Evolutionary conservation across 176 grass and related monocot species (phyloP).

Genomic region (Coix lacrymajobi): DNA sequence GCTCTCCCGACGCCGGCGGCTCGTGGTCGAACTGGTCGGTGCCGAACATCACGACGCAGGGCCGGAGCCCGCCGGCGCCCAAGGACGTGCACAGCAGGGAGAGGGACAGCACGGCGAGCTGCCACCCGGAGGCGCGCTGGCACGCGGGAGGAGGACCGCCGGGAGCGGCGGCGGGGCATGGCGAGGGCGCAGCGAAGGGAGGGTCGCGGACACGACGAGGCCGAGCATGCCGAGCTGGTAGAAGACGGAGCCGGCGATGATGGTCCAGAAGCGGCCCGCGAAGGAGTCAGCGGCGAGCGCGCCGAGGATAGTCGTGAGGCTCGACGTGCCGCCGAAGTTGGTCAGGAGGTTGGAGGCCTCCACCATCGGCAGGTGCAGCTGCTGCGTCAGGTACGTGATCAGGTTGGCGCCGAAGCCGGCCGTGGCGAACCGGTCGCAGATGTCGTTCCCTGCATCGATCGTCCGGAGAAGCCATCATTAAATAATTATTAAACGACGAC

Average conservation of each 20-base stretch:
- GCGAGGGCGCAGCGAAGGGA: conserved; percentile 26
- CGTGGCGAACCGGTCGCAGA: conserved; percentile 58
- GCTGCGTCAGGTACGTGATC: conserved; percentile 69
- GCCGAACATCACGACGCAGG: conserved; percentile 73
- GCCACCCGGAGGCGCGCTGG: conserved; percentile 22
- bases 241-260: conserved; percentile 50
- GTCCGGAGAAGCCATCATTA: neutral
- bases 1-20: neutral
- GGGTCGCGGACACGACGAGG: conserved; percentile 46
- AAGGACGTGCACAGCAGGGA: conserved; percentile 47
- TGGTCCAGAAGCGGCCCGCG: conserved; percentile 81
- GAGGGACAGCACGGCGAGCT: conserved; percentile 46
- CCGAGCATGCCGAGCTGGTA: conserved; percentile 64
- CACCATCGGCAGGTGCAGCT: conserved; percentile 70
- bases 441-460: conserved; percentile 47
- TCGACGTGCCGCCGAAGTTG: conserved; percentile 62
- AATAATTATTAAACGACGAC: too few species aligned
- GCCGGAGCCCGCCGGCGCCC: conserved; percentile 69
- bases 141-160: neutral
- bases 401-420: conserved; percentile 59
- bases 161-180: neutral
- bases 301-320: conserved; percentile 66
- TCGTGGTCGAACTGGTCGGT: conserved; percentile 29
- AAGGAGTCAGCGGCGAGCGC: conserved; percentile 75
- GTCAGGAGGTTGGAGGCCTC: conserved; percentile 66